Evolutionary conservation across 1,139 yeast genomes (phyloP).

Genomic region (Debaryomycetaceae sp.): DNA sequence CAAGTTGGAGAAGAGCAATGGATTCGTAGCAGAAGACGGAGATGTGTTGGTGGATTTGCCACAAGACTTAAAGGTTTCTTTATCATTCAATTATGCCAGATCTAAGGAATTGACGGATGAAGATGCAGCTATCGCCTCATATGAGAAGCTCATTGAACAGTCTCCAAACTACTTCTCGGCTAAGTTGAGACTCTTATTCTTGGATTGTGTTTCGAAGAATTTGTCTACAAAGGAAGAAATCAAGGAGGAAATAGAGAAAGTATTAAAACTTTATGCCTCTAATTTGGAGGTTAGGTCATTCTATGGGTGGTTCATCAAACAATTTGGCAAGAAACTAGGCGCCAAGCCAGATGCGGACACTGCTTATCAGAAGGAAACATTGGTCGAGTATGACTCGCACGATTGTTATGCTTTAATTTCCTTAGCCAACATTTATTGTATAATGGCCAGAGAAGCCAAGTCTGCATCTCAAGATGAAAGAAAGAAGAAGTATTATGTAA

Average conservation of each 20-base stretch:
- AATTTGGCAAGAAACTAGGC: slow-evolving; percentile 55
- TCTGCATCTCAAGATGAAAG: slow-evolving; percentile 55
- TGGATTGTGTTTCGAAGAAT: slow-evolving; percentile 36
- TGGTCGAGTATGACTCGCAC: slow-evolving; percentile 78
- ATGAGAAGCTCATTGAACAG: slow-evolving; percentile 50
- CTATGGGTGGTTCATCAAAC: slow-evolving; percentile 83
- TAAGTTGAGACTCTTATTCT: slow-evolving; percentile 63
- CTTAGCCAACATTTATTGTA: slow-evolving; percentile 81
- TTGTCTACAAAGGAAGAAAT: slow-evolving; percentile 40
- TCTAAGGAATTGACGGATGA: slow-evolving; percentile 49
- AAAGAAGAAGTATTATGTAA: slow-evolving; percentile 71
- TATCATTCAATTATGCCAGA: slow-evolving; percentile 64
- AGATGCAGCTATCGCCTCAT: slow-evolving; percentile 48
- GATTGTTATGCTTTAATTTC: slow-evolving; percentile 89
- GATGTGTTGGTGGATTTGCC: slow-evolving; percentile 24
- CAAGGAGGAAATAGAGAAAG: slow-evolving; percentile 48
- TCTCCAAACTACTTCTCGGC: slow-evolving; percentile 80
- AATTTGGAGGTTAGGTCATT: slow-evolving; percentile 85
- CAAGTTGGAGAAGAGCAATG: slow-evolving; percentile 14
- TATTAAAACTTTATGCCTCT: slow-evolving; percentile 54
- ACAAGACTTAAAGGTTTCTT: slow-evolving; percentile 40
- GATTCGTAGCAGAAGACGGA: slow-evolving; percentile 23
- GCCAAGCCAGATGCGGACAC: slow-evolving; percentile 64
- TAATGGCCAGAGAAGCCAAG: slow-evolving; percentile 77
- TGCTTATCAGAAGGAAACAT: slow-evolving; percentile 78